Evolutionary conservation across 805 yeast species (phyloP).

Genomic region (Saccharomycopsis fermentans): DNA sequence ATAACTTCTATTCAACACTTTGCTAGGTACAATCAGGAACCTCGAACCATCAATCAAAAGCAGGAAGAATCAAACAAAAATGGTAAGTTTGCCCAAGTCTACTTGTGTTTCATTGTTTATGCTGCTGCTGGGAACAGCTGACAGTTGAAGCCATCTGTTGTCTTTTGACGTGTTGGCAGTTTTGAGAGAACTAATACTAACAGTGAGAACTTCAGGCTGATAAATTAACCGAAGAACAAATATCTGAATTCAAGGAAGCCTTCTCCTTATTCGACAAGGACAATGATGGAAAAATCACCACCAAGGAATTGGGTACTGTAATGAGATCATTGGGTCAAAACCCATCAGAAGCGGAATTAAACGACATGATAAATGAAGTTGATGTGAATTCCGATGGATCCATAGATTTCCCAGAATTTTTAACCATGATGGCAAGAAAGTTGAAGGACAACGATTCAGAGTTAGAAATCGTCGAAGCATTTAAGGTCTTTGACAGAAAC

Average conservation of each 20-base stretch:
- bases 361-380: slow-evolving; percentile 95
- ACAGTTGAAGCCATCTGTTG: no score
- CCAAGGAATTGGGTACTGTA: slow-evolving; percentile 92
- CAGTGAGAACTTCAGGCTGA: slow-evolving; percentile 44
- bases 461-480: slow-evolving; percentile 95
- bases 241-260: slow-evolving; percentile 95
- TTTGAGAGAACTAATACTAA: background rate
- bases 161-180: no score
- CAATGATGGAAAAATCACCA: slow-evolving; percentile 92
- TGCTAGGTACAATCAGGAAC: no score
- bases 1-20: no score
- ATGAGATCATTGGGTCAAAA: slow-evolving; percentile 99
- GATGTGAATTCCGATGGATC: slow-evolving; percentile 92
- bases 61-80: no score
- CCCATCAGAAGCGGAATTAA: slow-evolving; percentile 91
- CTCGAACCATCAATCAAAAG: no score
- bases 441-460: slow-evolving; percentile 95
- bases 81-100: no score
- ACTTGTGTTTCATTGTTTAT: no score
- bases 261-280: slow-evolving; percentile 95
- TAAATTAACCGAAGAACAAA: slow-evolving; percentile 90
- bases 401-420: slow-evolving; percentile 72
- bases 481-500: slow-evolving; percentile 89
- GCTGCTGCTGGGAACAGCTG: background rate
- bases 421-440: slow-evolving; percentile 84